phyloP scores from a whole-genome alignment of 208 protist genomes.

The Trypanosoma mega region DNA sequence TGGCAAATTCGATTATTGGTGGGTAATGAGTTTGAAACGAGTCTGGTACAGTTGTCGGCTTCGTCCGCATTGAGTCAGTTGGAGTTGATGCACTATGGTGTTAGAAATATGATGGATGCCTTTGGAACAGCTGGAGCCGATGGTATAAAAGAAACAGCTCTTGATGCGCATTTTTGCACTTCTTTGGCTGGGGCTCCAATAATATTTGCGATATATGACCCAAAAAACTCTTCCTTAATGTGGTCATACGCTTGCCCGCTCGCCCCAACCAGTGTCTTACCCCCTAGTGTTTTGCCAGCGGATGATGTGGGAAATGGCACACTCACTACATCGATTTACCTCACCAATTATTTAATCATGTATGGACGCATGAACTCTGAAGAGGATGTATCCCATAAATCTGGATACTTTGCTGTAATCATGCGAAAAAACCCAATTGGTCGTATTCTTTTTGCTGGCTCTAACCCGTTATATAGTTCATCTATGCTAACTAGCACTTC shows the following conservation, averaged over 20 bases:
- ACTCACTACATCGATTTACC: constrained; percentile 19
- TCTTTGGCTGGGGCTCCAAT: constrained; percentile 15
- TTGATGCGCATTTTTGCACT: constrained; percentile 9
- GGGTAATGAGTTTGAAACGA: constrained; percentile 43
- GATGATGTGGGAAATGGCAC: neutral
- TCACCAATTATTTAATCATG: constrained; percentile 26
- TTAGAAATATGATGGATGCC: constrained; percentile 17
- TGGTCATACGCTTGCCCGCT: constrained; percentile 5
- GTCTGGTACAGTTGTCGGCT: constrained; percentile 35
- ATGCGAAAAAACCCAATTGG: constrained; percentile 45
- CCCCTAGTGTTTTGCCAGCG: constrained; percentile 1
- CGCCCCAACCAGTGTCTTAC: neutral
- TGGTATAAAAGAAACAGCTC: neutral
- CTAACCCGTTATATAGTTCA: constrained; percentile 39
- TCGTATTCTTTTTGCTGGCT: constrained; percentile 36
- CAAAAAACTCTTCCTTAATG: constrained; percentile 1
- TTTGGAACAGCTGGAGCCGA: neutral
- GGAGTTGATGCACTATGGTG: constrained; percentile 30
- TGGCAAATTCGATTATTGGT: constrained; percentile 55
- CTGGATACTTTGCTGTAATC: constrained; percentile 24
- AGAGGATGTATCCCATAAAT: neutral
- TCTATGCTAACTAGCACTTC: constrained; percentile 41
- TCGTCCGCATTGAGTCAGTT: constrained; percentile 32
- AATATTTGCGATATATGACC: constrained; percentile 20
- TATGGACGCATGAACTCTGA: constrained; percentile 3